Conservation (phyloP, 2,329 filamentous ascomycete genomes). For the Aspergillus puulaauensis region DNA sequence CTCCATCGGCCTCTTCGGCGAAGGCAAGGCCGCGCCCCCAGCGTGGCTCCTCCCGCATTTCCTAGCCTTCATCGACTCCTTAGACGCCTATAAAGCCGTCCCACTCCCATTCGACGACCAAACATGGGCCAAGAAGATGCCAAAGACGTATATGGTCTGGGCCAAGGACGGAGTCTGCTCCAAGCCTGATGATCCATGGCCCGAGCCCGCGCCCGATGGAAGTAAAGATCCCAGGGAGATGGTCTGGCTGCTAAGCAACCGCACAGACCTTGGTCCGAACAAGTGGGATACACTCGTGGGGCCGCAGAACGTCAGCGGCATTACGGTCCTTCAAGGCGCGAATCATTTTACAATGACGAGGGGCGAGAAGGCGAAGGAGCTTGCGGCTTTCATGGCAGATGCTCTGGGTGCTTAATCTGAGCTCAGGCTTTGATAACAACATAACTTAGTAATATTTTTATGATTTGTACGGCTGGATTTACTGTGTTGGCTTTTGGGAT, state of each 20-base stretch:
- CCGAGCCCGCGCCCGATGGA: conserved; percentile 39
- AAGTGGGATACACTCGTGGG: conserved; percentile 49
- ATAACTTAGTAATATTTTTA: too few species aligned
- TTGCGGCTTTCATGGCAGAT: conserved; percentile 29
- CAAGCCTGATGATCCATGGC: conserved; percentile 41
- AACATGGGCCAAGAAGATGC: conserved; percentile 34
- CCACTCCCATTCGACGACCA: conserved; percentile 32
- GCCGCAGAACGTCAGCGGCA: conserved; percentile 33
- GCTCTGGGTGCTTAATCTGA: conserved; percentile 20
- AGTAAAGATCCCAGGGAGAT: conserved; percentile 48
- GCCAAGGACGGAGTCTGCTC: conserved; percentile 50
- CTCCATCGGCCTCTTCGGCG: conserved; percentile 48
- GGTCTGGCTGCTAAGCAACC: conserved; percentile 50
- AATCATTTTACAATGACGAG: conserved; percentile 38
- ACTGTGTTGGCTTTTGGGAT: too few species aligned
- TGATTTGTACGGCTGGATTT: too few species aligned
- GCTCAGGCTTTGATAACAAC: too few species aligned
- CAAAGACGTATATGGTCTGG: conserved; percentile 48
- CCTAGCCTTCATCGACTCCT: conserved; percentile 48
- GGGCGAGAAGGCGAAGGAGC: conserved; percentile 30
- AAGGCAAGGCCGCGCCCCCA: conserved; percentile 44
- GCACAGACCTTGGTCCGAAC: conserved; percentile 49
- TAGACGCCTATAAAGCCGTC: conserved; percentile 45
- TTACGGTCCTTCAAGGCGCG: conserved; percentile 33
- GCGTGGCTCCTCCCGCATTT: conserved; percentile 55